phyloP scores from a whole-genome alignment of 2,329 filamentous ascomycete species.

The Fusarium stilboides region DNA sequence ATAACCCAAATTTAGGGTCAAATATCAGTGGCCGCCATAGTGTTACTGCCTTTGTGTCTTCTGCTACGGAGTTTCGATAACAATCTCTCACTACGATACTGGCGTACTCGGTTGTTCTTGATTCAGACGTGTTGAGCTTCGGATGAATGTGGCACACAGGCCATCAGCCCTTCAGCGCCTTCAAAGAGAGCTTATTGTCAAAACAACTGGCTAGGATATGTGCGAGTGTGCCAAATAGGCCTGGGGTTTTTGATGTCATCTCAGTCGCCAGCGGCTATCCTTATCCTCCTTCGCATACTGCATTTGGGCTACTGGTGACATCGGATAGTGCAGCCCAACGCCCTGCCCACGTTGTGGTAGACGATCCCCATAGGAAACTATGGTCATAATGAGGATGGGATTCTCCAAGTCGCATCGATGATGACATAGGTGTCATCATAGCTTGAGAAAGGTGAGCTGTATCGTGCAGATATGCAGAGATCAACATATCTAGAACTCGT shows the following conservation, averaged over 20 bases:
- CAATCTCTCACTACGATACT: not conserved
- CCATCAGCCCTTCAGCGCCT: not conserved
- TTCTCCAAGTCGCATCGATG: slow-evolving; percentile 33
- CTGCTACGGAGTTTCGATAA: not conserved
- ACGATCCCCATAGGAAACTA: not conserved
- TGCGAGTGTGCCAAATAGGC: not conserved
- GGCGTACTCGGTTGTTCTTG: not conserved
- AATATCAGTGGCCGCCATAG: not conserved
- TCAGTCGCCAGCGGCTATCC: not conserved
- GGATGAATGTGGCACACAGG: not conserved
- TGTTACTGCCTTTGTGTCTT: not conserved
- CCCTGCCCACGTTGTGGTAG: not conserved
- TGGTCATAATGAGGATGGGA: slow-evolving; percentile 14
- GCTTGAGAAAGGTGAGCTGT: not conserved
- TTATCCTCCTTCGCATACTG: slow-evolving; percentile 1
- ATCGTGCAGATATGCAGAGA: slow-evolving; percentile 12
- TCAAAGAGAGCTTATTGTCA: not conserved
- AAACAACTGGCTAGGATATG: not conserved
- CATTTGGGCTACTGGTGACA: not conserved
- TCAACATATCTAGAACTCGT: slow-evolving; percentile 21
- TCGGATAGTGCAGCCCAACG: not conserved
- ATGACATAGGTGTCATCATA: slow-evolving; percentile 18
- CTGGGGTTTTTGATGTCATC: slow-evolving; percentile 4
- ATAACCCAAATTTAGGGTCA: not conserved
- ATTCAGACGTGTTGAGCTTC: not conserved